Percentiles rank a stretch among this genome's conserved stretches.
Evolutionary conservation across 129 eudicot genomes (phyloP).

Genomic region (Helianthus tuberosus): DNA sequence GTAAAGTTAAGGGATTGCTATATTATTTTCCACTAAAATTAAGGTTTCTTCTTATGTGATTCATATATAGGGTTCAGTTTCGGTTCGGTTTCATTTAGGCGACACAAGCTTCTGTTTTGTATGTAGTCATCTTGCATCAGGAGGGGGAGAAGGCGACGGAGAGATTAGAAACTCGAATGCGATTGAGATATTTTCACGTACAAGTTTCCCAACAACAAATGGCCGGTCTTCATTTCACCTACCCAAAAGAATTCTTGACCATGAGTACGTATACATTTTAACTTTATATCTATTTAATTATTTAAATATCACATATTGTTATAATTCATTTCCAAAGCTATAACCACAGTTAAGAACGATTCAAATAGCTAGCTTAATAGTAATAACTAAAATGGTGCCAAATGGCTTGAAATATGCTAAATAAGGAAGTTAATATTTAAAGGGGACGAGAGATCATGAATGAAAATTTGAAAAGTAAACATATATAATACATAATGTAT

Average conservation of each 20-base stretch:
- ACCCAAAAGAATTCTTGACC: slow-evolving; percentile 73
- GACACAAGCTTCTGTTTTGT: slow-evolving; percentile 81
- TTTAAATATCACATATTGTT: neutral
- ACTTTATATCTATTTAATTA: neutral
- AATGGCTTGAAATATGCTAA: neutral
- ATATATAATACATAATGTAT: neutral
- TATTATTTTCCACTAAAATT: neutral
- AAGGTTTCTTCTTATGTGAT: slow-evolving; percentile 4
- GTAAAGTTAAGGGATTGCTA: slow-evolving; percentile 1
- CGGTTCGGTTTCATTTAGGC: slow-evolving; percentile 57
- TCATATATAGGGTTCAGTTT: slow-evolving; percentile 60
- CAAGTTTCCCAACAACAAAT: slow-evolving; percentile 51
- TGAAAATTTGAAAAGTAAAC: neutral
- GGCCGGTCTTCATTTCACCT: slow-evolving; percentile 42
- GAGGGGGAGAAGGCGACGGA: slow-evolving; percentile 70
- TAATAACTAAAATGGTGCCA: neutral
- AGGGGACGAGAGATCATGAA: no score
- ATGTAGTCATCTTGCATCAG: slow-evolving; percentile 79
- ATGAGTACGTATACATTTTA: slow-evolving; percentile 54
- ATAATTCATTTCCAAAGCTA: neutral
- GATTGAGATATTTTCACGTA: slow-evolving; percentile 55
- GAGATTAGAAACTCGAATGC: slow-evolving; percentile 60
- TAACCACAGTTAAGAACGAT: neutral
- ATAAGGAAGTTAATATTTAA: no score
- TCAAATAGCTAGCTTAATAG: neutral